These are phyloP conservation scores for Monilinia aucupariae DNA, from an alignment of 2,329 filamentous ascomycete genomes.

Conservation along the genomic window DNA sequence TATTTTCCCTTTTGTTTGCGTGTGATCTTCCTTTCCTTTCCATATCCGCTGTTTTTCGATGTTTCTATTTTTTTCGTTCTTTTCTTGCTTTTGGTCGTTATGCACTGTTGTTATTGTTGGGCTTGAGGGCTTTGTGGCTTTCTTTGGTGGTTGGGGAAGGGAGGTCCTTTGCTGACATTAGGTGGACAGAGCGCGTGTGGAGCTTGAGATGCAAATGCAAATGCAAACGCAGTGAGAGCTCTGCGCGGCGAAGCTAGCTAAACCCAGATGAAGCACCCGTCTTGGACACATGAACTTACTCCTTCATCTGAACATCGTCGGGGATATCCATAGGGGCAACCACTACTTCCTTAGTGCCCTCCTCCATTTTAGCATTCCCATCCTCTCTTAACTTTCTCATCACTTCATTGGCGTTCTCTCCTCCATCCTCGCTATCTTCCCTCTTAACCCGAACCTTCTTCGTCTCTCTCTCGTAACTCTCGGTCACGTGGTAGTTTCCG, in stretches of 20 bases:
- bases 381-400: not conserved
- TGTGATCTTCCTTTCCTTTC: too few species aligned
- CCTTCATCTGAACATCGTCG: not conserved
- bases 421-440: not conserved
- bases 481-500: not conserved
- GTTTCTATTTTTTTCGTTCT: too few species aligned
- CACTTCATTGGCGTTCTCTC: not conserved
- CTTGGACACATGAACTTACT: not conserved
- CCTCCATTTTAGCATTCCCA: not conserved
- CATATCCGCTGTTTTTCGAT: too few species aligned
- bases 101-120: too few species aligned
- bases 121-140: too few species aligned
- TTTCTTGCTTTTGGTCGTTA: too few species aligned
- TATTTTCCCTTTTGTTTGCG: not conserved
- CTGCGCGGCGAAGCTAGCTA: not conserved
- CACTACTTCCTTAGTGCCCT: not conserved
- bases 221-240: too few species aligned
- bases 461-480: not conserved
- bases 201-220: too few species aligned
- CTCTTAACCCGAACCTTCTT: not conserved
- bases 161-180: too few species aligned
- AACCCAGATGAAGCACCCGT: too few species aligned
- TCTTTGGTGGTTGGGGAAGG: too few species aligned
- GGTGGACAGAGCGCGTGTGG: too few species aligned
- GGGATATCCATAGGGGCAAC: not conserved